Evolutionary conservation across 805 yeast species (phyloP), one percentile per base, ranked within the genome.

Genomic region (Wickerhamomyces subpelliculosus): DNA sequence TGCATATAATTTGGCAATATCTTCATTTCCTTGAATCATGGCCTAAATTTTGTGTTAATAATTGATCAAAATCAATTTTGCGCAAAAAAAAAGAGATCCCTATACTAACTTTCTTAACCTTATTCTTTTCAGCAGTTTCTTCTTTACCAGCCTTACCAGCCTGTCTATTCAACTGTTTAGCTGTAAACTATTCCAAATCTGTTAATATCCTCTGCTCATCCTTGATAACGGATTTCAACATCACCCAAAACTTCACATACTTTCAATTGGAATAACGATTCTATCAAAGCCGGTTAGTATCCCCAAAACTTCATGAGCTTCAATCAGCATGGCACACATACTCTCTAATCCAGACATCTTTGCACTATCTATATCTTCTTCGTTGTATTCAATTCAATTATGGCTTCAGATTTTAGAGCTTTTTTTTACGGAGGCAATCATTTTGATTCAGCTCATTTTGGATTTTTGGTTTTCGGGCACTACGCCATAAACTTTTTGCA

Each of bases 1-100:
- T 0, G 98, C 98, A 53, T 93, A 90, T 32, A 93, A 72, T 55
- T 79, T 83, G 0, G 97, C 97, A 43, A 93, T 88, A 56, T 93
- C 98, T 50, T 80, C 83, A 57, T 83, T 82, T 14, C 95, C 96
- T 48, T 81, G 87, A 35, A 70, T 68, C 65, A 87, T 68, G 2
- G 96, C 95, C 69, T 48, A n/a, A 26, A 14, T 13, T 13, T 8
- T 19, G 28, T 32, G 20, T 19, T 25, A 22, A 11, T 6, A 13
- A 12, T 5, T 16, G 33, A 19, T 17, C 17, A 53, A 17, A 3
- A 25, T 27, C 14, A 21, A 33, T n/a, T 11, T 12, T 12, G 13
- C 14, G 8, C 14, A 16, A 13, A 9, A 23, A 29, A 24, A 29
- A 27, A 21, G 12, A 23, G n/a, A 14, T 9, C n/a, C 21, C 10